These are phyloP conservation scores for Naganishia sp. DNA, from an alignment of 1,284 basidiomycete genomes.

Conservation along the genomic window DNA sequence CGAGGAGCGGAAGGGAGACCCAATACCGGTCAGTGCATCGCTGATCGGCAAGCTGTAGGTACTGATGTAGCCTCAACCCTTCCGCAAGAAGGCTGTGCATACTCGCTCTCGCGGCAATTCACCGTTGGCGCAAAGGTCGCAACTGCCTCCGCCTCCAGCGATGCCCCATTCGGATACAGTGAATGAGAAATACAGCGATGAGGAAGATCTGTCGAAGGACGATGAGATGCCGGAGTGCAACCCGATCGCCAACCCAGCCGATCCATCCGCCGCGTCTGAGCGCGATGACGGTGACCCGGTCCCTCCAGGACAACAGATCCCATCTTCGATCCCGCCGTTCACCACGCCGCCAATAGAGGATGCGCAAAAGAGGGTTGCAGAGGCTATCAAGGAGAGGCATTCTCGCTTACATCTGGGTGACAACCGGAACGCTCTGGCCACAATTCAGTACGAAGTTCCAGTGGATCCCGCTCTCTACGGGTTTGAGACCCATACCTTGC, in stretches of 20 bases:
- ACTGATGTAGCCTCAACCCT: too few species aligned
- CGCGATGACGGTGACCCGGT: background rate
- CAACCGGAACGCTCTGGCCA: conserved; percentile 17
- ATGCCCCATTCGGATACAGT: too few species aligned
- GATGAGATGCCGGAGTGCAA: background rate
- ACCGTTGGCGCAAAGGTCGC: background rate
- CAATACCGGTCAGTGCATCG: background rate
- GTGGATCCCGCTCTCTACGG: background rate
- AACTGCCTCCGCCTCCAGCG: background rate
- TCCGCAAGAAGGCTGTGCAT: too few species aligned
- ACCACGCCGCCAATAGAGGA: background rate
- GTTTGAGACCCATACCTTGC: conserved; percentile 2
- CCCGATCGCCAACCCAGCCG: background rate
- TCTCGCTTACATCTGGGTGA: background rate
- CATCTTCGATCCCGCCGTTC: background rate
- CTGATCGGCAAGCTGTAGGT: too few species aligned
- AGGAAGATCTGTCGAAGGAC: background rate
- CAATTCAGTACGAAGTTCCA: conserved; percentile 12
- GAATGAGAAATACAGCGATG: too few species aligned
- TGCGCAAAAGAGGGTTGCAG: too few species aligned
- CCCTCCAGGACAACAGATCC: background rate
- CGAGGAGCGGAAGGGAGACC: background rate
- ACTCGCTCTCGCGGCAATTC: background rate
- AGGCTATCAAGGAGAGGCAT: background rate
- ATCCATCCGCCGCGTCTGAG: background rate